phyloP scores from a whole-genome alignment of 164 flowering plant species.

The Cinnamomum chago region DNA sequence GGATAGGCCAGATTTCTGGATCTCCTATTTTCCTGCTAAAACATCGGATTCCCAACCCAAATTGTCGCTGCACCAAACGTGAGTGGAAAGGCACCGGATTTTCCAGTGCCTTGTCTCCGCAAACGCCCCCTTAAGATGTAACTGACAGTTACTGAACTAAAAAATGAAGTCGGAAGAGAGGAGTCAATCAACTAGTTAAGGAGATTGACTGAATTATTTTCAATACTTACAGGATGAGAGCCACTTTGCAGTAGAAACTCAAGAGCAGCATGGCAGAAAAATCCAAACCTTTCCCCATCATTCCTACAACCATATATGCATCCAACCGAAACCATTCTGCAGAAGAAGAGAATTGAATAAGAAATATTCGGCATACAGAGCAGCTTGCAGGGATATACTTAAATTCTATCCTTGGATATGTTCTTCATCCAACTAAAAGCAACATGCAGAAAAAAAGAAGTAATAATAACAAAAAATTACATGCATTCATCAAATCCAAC shows the following conservation, averaged over 20 bases:
- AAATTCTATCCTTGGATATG: too few species aligned
- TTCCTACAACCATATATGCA: conserved; percentile 81
- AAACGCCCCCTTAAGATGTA: too few species aligned
- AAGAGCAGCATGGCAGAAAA: conserved; percentile 94
- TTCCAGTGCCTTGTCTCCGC: too few species aligned
- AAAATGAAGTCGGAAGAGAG: not conserved
- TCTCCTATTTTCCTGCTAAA: too few species aligned
- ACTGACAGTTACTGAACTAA: not conserved
- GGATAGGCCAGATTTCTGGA: too few species aligned
- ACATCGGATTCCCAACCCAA: too few species aligned
- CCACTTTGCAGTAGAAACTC: conserved; percentile 91
- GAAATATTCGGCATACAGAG: not conserved
- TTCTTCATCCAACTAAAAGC: too few species aligned
- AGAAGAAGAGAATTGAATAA: conserved; percentile 11
- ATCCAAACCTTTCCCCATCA: conserved; percentile 88
- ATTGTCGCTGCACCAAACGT: too few species aligned
- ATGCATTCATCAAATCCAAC: too few species aligned
- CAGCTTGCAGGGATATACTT: not conserved
- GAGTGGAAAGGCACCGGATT: too few species aligned
- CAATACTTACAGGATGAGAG: conserved; percentile 71
- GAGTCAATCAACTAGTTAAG: conserved; percentile 3
- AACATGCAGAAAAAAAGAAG: too few species aligned
- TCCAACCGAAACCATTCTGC: conserved; percentile 67
- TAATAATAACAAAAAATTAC: too few species aligned
- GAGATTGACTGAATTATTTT: not conserved